Evolutionary conservation across 2,329 filamentous ascomycete species (phyloP), one percentile per base, ranked within the genome.

Genomic region (Coniosporium tulheliwenetii): DNA sequence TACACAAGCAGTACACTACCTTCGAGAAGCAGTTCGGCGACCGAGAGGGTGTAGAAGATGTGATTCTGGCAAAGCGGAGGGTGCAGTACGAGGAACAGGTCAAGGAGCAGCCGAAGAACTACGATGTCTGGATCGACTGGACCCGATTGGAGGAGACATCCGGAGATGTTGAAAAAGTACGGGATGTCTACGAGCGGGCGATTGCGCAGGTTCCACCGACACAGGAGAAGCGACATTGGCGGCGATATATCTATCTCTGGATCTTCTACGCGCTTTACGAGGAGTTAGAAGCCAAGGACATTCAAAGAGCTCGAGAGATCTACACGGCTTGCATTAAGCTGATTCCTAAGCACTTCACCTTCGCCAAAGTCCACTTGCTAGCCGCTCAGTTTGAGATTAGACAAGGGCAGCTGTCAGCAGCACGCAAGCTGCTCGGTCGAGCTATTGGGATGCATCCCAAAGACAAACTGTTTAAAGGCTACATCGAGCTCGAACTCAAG

Each of bases 1-100:
- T 98, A 8, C 89, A 98, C 65, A 93, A 93, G 57, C 79, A 86
- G 10, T 98, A 96, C 58, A 96, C 89, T 0, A 89, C 84, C 0
- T 98, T 98, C 50, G 91, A 98, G 63, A 98, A 98, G 65, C 91
- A 98, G 53, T 98, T 85, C 56, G 91, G 91, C 47, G 87, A 96
- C 58, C 73, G 75, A 41, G 85, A 94, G 52, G 91, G 91, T 4
- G 85, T 98, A 2, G 89, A 96, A 53, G 85, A 96, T 57, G 87
- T 96, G 8, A 85, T 98, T 29, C 59, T 96, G n/a, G 86, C 86
- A 12, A 98, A 98, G 60, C 75, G 91, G 49, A 73, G 91, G 51
- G 81, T 93, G 13, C 78, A 91, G 46, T 98, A 98, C 60, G 91
- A 98, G 61, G 85, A 94, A 50, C 81, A 91, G 54, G 75, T 96